Conservation (phyloP, 1,284 basidiomycete genomes). For the Ganoderma meredithae region DNA sequence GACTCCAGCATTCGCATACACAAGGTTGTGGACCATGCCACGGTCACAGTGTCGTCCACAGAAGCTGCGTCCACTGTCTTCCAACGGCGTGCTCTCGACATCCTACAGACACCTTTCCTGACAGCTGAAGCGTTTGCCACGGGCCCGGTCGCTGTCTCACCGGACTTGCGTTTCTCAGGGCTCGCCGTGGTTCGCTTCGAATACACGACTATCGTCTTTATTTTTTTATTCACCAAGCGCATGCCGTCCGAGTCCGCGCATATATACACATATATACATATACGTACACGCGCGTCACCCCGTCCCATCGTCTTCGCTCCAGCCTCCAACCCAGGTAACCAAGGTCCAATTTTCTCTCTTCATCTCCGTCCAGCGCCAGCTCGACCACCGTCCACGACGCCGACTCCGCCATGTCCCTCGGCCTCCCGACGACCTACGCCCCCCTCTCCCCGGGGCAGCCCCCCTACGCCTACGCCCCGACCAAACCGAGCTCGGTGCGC, state of each 20-base stretch:
- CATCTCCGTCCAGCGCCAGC: too few species aligned
- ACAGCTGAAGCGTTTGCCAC: not conserved
- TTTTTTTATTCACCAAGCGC: not conserved
- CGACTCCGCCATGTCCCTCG: not conserved
- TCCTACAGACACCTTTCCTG: not conserved
- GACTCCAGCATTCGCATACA: too few species aligned
- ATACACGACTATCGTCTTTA: too few species aligned
- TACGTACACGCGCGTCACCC: too few species aligned
- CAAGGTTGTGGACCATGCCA: too few species aligned
- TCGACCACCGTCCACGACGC: too few species aligned
- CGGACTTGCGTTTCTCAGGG: too few species aligned
- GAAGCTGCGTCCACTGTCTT: not conserved
- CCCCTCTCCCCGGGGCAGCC: not conserved
- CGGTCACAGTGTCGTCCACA: not conserved
- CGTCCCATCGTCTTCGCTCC: not conserved
- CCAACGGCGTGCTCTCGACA: not conserved
- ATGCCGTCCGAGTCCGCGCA: not conserved
- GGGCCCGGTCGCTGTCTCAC: not conserved
- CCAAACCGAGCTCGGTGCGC: constrained; percentile 8
- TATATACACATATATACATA: too few species aligned
- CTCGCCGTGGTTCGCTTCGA: not conserved
- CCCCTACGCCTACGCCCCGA: not conserved
- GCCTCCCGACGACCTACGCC: too few species aligned
- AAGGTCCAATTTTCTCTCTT: too few species aligned
- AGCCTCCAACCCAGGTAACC: too few species aligned